Conservation (phyloP, 2,329 filamentous ascomycete species). For the Cladophialophora exuberans region DNA sequence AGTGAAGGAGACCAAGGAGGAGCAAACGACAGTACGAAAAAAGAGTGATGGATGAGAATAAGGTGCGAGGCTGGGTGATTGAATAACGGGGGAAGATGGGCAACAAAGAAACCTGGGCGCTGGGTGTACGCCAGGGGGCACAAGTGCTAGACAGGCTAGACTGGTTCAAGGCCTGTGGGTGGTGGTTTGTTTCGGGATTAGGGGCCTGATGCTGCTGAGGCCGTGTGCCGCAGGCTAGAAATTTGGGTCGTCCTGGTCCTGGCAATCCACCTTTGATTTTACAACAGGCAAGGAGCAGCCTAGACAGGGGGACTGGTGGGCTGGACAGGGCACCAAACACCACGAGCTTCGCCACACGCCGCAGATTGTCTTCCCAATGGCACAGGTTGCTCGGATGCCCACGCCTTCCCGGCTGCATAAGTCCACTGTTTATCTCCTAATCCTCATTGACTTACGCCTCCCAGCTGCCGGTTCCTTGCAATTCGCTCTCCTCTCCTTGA, state of each 20-base stretch:
- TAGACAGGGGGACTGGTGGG: slow-evolving; percentile 9
- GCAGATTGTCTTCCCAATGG: slow-evolving; percentile 4
- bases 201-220: slow-evolving; percentile 15
- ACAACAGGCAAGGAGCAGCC: background rate
- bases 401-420: background rate
- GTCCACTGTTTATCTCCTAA: background rate
- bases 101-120: slow-evolving; percentile 20
- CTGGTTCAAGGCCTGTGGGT: slow-evolving; percentile 11
- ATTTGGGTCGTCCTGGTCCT: slow-evolving; percentile 18
- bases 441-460: slow-evolving; percentile 1
- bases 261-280: background rate
- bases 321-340: slow-evolving; percentile 1
- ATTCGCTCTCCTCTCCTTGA: slow-evolving; percentile 17
- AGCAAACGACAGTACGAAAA: slow-evolving; percentile 31
- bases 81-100: slow-evolving; percentile 16
- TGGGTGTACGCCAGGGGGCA: slow-evolving; percentile 7
- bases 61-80: slow-evolving; percentile 27
- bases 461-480: background rate
- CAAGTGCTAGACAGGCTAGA: slow-evolving; percentile 11
- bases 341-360: slow-evolving; percentile 12
- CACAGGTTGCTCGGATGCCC: slow-evolving; percentile 4
- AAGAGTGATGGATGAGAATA: slow-evolving; percentile 14
- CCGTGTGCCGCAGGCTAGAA: slow-evolving; percentile 17
- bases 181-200: slow-evolving; percentile 30
- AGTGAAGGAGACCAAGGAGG: slow-evolving; percentile 30